A percentile compares a stretch with the other conserved stretches of the same genome.
Evolutionary conservation across 176 grass and related monocot species (phyloP).

Genomic region (Triticum monococcum): DNA sequence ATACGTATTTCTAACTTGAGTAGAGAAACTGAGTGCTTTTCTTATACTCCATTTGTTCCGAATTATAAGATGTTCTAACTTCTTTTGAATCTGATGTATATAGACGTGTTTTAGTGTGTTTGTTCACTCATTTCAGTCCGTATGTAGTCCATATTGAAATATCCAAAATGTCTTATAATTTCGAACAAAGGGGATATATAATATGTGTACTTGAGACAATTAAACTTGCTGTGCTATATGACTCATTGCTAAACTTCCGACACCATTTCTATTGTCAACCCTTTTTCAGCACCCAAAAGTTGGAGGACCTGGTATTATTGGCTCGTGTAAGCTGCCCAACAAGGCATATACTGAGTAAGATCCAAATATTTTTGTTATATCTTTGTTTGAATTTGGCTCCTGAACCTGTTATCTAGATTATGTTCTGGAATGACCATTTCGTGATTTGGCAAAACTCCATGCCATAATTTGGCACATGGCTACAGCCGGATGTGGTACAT

Average conservation of each 20-base stretch:
- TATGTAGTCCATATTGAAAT: too few relatives aligned
- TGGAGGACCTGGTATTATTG: conserved; percentile 87
- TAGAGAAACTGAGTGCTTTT: conserved; percentile 2
- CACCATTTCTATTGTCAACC: neutral
- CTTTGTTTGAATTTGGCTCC: conserved; percentile 26
- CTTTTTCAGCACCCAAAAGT: conserved; percentile 73
- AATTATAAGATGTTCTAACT: too few relatives aligned
- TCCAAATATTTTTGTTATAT: conserved; percentile 9
- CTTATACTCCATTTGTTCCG: neutral
- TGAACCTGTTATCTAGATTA: neutral
- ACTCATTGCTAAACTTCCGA: neutral
- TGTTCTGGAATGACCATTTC: conserved; percentile 3
- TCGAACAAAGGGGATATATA: too few relatives aligned
- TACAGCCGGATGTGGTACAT: neutral
- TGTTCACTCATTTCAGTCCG: too few relatives aligned
- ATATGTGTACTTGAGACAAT: neutral
- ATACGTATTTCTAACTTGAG: neutral
- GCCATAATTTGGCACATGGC: neutral
- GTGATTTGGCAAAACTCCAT: neutral
- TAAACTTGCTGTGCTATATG: conserved; percentile 2
- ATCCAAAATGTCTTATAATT: too few relatives aligned
- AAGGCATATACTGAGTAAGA: conserved; percentile 81
- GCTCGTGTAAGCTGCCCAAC: conserved; percentile 43
- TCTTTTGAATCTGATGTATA: too few relatives aligned
- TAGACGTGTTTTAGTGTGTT: too few relatives aligned